phyloP scores from a whole-genome alignment of 441 rosid species.

The Breynia disticha region DNA sequence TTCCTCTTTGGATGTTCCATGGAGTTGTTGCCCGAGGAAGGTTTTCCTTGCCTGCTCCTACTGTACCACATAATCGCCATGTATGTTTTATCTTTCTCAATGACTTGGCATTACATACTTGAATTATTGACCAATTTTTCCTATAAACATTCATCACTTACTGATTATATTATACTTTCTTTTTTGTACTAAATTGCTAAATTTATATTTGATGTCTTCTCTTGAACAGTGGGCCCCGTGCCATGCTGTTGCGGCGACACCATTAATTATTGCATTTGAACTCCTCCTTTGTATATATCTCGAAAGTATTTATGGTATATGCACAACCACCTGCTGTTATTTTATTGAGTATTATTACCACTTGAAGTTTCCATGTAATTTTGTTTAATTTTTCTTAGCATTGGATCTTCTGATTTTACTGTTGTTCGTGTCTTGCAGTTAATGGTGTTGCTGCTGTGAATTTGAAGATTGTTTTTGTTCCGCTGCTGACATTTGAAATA shows the following conservation, averaged over 20 bases:
- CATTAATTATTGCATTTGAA: conserved; percentile 88
- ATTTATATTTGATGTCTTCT: conserved; percentile 9
- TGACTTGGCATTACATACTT: background rate
- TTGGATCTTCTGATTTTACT: conserved; percentile 4
- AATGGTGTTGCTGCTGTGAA: conserved; percentile 49
- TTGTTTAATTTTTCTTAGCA: background rate
- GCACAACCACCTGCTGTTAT: conserved; percentile 5
- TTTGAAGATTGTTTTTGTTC: conserved; percentile 90
- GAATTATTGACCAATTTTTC: background rate
- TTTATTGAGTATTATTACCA: background rate
- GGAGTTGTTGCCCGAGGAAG: conserved; percentile 90
- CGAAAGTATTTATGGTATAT: conserved; percentile 69
- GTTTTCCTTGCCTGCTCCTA: conserved; percentile 94
- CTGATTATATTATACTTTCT: background rate
- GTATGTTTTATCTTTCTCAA: conserved; percentile 30
- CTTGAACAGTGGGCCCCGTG: conserved; percentile 98
- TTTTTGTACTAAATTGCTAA: background rate
- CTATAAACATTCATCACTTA: background rate
- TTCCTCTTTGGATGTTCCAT: conserved; percentile 88
- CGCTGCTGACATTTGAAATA: conserved; percentile 68
- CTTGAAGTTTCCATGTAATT: background rate
- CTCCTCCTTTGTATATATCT: conserved; percentile 91
- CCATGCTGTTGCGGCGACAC: conserved; percentile 88
- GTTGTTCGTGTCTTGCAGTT: conserved; percentile 29
- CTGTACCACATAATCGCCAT: conserved; percentile 81